Evolutionary conservation across 164 flowering plant genomes (phyloP).

Genomic region (Pachysandra terminalis): DNA sequence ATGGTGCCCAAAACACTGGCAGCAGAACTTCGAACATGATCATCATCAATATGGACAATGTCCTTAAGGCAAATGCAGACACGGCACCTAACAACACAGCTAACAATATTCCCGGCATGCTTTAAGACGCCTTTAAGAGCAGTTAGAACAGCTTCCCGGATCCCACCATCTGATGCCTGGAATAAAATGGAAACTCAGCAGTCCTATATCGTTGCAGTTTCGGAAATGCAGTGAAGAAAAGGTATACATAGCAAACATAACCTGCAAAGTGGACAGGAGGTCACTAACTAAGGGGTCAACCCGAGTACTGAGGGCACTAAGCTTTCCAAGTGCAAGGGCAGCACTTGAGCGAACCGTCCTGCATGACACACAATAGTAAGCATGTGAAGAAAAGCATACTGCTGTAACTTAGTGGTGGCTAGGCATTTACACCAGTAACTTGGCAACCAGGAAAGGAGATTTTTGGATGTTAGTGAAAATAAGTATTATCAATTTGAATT

Average conservation of each 20-base stretch:
- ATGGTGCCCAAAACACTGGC: constrained; percentile 75
- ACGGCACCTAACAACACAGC: constrained; percentile 56
- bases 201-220: not conserved
- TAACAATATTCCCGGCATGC: constrained; percentile 90
- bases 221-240: not conserved
- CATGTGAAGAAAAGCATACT: not conserved
- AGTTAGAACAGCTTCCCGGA: constrained; percentile 77
- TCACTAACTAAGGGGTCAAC: constrained; percentile 97
- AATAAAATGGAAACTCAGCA: constrained; percentile 1
- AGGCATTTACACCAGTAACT: too few species aligned
- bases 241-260: constrained; percentile 21
- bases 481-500: too few species aligned
- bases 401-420: too few species aligned
- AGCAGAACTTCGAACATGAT: constrained; percentile 70
- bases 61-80: constrained; percentile 52
- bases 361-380: constrained; percentile 23
- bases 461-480: too few species aligned
- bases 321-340: constrained; percentile 98
- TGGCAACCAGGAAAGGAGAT: too few species aligned
- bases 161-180: constrained; percentile 82
- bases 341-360: constrained; percentile 95
- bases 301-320: constrained; percentile 91
- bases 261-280: constrained; percentile 86
- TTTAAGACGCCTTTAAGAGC: constrained; percentile 88
- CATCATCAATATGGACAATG: constrained; percentile 69